Base-by-base conservation (phyloP, 2,329 filamentous ascomycete genomes). In the Aspergillus quadricinctus region DNA sequence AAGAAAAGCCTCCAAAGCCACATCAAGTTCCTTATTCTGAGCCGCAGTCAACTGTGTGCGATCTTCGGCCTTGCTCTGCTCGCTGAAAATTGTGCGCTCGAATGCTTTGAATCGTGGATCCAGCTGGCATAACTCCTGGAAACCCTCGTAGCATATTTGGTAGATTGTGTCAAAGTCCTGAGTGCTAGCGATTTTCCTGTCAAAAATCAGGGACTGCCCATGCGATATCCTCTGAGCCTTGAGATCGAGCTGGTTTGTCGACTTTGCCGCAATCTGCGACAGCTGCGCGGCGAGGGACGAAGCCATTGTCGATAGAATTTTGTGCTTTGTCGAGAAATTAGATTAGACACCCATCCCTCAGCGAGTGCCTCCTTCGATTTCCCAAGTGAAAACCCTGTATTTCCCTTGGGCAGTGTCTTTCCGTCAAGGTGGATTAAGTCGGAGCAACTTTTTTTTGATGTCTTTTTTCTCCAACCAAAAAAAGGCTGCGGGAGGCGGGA, bases 201-300 rank as follows among this genome's bases (percentile, higher is more conserved):
- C 92, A 78, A 96, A 99, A 57, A 99, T 90, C 59, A 99, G 79
- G 53, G 94, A 99, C 75, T 97, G 93, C 62, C 90, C 90, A 77
- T 99, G 94, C 61, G 90, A 86, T 59, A 89, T 85, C 75, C 92
- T 93, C 78, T 97, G 92, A 68, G 92, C 90, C 77, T 95, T 96
- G 66, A 96, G 83, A 72, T 97, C 90, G 68, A 97, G 84, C 65
- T 93, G 88, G 71, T 92, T 88, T 66, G 92, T 96, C 67, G 91
- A 96, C 69, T 89, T 90, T 64, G 89, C 87, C 66, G 92, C 90
- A 71, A 99, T 92, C 72, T 90, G 87, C 80, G 92, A 90, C 79
- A 99, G 81, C 83, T 99, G 95, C 79, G 90, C 87, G 77, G 93
- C 89, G 66, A 99, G 88, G 71, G 90, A 88, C 59, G 92, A 90